These are phyloP conservation scores for Cladosporium sp. DNA, from an alignment of 2,329 filamentous ascomycete genomes.

Conservation along the genomic window DNA sequence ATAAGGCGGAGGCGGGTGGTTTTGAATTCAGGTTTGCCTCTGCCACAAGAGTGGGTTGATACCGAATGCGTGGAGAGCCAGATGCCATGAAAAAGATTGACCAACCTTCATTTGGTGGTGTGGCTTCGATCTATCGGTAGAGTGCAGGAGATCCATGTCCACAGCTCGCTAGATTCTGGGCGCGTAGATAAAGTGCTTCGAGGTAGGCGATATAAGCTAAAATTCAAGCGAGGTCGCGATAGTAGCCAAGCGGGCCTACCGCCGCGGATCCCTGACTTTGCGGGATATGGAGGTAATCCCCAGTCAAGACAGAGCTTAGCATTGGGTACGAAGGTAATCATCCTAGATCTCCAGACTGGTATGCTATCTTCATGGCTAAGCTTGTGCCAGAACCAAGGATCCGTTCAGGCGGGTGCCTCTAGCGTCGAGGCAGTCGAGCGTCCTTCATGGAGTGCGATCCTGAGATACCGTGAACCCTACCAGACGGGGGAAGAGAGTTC, in stretches of 20 bases:
- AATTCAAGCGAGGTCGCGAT: conserved; percentile 3
- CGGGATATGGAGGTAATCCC: neutral
- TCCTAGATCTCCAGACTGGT: neutral
- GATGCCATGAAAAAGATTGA: conserved; percentile 1
- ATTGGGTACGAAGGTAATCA: neutral
- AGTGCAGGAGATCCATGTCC: conserved; percentile 2
- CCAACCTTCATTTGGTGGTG: neutral
- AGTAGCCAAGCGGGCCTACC: neutral
- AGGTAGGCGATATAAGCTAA: neutral
- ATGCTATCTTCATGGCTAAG: neutral
- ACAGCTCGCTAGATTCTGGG: neutral
- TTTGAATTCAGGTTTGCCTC: neutral
- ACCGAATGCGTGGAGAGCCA: neutral
- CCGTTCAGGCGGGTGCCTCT: neutral
- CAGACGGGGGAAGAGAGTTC: neutral
- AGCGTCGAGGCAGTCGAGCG: neutral
- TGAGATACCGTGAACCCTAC: neutral
- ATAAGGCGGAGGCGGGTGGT: neutral
- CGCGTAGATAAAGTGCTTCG: conserved; percentile 1
- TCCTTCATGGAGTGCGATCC: neutral
- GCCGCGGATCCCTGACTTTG: neutral
- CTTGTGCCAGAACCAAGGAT: neutral
- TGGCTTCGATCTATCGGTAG: conserved; percentile 14
- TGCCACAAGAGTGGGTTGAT: neutral
- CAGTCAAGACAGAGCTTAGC: neutral